phyloP scores from a whole-genome alignment of 148 eudicot genomes.

The Vaccinium myrtillus region DNA sequence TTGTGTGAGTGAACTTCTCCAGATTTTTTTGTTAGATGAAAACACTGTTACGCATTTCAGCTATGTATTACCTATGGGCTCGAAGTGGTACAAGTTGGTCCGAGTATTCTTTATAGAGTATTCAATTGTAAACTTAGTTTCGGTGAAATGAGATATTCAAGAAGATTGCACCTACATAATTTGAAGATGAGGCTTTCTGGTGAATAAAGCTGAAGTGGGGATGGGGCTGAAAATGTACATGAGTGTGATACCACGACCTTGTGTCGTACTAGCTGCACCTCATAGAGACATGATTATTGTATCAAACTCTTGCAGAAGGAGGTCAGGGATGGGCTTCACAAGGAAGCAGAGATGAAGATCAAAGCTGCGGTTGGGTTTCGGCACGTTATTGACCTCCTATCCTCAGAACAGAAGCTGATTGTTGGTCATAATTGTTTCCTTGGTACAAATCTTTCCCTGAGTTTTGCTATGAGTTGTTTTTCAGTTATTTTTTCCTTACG shows the following conservation, averaged over 20 bases:
- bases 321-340: constrained; percentile 46
- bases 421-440: constrained; percentile 98
- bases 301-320: constrained; percentile 53
- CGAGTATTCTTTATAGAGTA: not conserved
- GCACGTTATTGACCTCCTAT: constrained; percentile 83
- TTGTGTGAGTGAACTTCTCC: not conserved
- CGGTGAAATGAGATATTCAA: not conserved
- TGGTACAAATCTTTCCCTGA: constrained; percentile 46
- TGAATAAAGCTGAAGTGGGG: not conserved
- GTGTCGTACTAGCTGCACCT: constrained; percentile 1
- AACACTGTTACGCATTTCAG: not conserved
- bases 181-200: not conserved
- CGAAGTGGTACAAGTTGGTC: not conserved
- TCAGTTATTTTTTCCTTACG: not conserved
- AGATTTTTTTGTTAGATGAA: not conserved
- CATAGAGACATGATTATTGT: not conserved
- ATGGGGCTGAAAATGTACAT: not conserved
- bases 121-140: not conserved
- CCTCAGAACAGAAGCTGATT: constrained; percentile 78
- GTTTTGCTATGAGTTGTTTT: not conserved
- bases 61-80: not conserved
- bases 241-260: not conserved
- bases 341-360: constrained; percentile 60
- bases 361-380: constrained; percentile 84
- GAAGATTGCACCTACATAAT: not conserved